phyloP scores from a whole-genome alignment of 1,284 basidiomycete genomes.

The Acaromyces ingoldii region DNA sequence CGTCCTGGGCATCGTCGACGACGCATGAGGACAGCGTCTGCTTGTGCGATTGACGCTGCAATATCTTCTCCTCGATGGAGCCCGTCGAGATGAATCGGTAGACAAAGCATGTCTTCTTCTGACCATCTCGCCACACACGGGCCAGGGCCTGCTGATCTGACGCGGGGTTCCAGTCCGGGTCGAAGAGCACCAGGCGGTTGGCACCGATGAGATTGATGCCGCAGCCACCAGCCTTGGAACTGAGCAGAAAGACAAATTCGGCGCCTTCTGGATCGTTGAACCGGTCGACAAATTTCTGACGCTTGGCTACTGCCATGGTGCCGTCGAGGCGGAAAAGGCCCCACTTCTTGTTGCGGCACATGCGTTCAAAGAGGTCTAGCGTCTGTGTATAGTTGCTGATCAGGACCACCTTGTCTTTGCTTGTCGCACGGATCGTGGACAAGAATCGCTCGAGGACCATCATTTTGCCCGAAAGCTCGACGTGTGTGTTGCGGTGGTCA shows the following conservation, averaged over 20 bases:
- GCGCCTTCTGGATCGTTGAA: slow-evolving; percentile 95
- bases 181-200: slow-evolving; percentile 91
- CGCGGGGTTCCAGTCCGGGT: slow-evolving; percentile 98
- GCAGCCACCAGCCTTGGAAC: slow-evolving; percentile 95
- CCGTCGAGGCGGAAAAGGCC: slow-evolving; percentile 89
- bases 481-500: slow-evolving; percentile 39
- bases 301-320: slow-evolving; percentile 85
- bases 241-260: slow-evolving; percentile 94
- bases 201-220: slow-evolving; percentile 93
- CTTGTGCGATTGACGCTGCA: slow-evolving; percentile 82
- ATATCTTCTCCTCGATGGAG: slow-evolving; percentile 98
- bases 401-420: slow-evolving; percentile 88
- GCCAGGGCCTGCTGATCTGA: slow-evolving; percentile 97
- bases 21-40: slow-evolving; percentile 94
- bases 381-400: slow-evolving; percentile 99
- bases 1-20: slow-evolving; percentile 93
- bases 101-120: slow-evolving; percentile 91
- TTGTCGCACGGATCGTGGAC: slow-evolving; percentile 39
- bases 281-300: slow-evolving; percentile 92
- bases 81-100: slow-evolving; percentile 97
- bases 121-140: slow-evolving; percentile 98
- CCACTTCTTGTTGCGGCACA: slow-evolving; percentile 62
- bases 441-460: slow-evolving; percentile 70
- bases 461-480: slow-evolving; percentile 58
- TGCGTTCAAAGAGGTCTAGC: slow-evolving; percentile 65